Base-by-base conservation (phyloP, 768 basidiomycete genomes). In the Lepiota subincarnata region DNA sequence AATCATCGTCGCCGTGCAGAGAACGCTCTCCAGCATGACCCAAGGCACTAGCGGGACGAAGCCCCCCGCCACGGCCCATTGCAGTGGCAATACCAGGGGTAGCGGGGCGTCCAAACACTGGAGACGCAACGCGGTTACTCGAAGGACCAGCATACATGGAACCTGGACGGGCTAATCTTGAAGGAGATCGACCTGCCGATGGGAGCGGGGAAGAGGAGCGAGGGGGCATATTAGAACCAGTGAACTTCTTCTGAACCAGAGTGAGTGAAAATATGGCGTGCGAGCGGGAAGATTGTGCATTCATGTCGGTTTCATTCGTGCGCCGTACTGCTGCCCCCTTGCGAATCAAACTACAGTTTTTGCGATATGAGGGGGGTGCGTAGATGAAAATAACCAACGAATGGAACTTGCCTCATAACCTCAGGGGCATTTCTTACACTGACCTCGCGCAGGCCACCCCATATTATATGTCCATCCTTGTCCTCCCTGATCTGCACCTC, bases 191-290 rank as follows among this genome's bases (percentile, higher is more conserved):
- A 41, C 87, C 83, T 51, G 76, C 78, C 6, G 82, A 81, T 7
- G 87, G 89, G 11, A 88, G 73, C 0, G 90, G 91, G 18, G 89
- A 89, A 6, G 88, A 78, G 2, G 89, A 88, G 45, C 89, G 81
- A 28, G 87, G 82, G 2, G 88, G 87, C 2, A 76, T 68, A 11
- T 81, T 79, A 18, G 82, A 78, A 20, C 93, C 92, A 34, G 80
- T 77, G 64, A 74, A 92, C 68, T 87, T 93, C 75, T 88, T 92
- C 72, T 98, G 96, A 3, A 85, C 90, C 50, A 99, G 75, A 11
- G 92, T 97, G 48, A 99, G 76, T 36, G 96, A 98, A 71, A 99
- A 98, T 69, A 99, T 98, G 57, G 97, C 97, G 79, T 99, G 97
- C 24, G 93, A 97, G 54, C 97, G 88, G 37, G 96, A 98, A 1